Percentiles rank a stretch among this genome's conserved stretches.
Evolutionary conservation across 1,139 yeast species (phyloP).

Genomic region (Hansenula lynferdii): DNA sequence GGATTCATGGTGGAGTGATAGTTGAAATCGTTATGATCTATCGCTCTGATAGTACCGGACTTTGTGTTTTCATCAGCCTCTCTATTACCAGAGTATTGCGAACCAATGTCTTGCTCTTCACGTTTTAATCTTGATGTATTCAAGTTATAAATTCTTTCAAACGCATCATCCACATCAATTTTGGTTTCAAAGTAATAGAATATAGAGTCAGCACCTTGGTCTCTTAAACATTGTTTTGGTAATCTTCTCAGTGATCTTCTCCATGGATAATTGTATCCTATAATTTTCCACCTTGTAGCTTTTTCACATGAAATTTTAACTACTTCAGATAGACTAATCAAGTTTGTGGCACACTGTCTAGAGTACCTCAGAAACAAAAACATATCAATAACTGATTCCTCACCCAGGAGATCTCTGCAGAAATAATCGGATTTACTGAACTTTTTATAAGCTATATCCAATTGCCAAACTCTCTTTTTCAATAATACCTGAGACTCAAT

Average conservation of each 20-base stretch:
- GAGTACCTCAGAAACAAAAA: slow-evolving; percentile 31
- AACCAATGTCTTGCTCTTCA: slow-evolving; percentile 4
- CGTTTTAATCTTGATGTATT: slow-evolving; percentile 33
- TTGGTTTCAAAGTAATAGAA: slow-evolving; percentile 37
- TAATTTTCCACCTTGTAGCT: slow-evolving; percentile 26
- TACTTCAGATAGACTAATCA: slow-evolving; percentile 21
- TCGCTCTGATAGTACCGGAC: slow-evolving; percentile 28
- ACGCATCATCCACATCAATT: slow-evolving; percentile 42
- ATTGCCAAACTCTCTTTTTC: slow-evolving; percentile 23
- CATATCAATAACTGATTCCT: slow-evolving; percentile 28
- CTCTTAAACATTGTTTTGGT: slow-evolving; percentile 37
- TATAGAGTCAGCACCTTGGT: slow-evolving; percentile 42
- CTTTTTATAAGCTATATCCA: slow-evolving; percentile 29
- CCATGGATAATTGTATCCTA: slow-evolving; percentile 35
- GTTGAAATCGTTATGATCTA: slow-evolving; percentile 34
- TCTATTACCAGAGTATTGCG: slow-evolving; percentile 1
- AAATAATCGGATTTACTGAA: slow-evolving; percentile 30
- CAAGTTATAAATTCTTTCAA: slow-evolving; percentile 36
- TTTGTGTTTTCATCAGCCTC: slow-evolving; percentile 4
- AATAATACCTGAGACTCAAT: slow-evolving; percentile 14
- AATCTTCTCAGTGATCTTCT: slow-evolving; percentile 34
- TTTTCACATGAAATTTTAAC: slow-evolving; percentile 16
- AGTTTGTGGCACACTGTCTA: slow-evolving; percentile 31
- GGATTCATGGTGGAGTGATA: slow-evolving; percentile 31
- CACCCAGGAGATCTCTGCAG: slow-evolving; percentile 27